A percentile compares a stretch with the other conserved stretches of the same genome.
These are phyloP conservation scores for Fusarium nodosum DNA, from an alignment of 2,329 filamentous ascomycete species.

Conservation along the genomic window DNA sequence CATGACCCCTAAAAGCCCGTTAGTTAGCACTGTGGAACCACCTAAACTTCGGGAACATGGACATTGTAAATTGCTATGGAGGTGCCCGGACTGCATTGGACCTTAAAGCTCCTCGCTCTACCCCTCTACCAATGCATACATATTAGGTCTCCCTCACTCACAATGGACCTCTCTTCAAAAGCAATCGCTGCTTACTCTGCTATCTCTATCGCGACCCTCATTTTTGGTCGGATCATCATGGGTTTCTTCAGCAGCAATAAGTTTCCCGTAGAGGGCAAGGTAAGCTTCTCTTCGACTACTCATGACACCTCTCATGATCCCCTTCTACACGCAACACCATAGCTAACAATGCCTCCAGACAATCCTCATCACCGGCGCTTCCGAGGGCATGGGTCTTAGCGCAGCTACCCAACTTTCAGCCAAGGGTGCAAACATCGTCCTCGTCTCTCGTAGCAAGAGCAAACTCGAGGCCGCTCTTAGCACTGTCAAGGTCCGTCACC, in stretches of 20 bases:
- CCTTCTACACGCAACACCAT: slow-evolving; percentile 28
- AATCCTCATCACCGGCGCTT: slow-evolving; percentile 88
- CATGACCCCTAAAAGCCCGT: not conserved
- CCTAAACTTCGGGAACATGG: not conserved
- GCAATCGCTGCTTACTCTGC: slow-evolving; percentile 21
- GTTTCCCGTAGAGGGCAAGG: slow-evolving; percentile 87
- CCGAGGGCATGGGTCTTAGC: slow-evolving; percentile 89
- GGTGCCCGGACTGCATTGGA: not conserved
- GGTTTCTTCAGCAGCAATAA: slow-evolving; percentile 78
- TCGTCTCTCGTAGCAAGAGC: slow-evolving; percentile 81
- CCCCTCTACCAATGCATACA: slow-evolving; percentile 20
- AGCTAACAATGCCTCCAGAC: slow-evolving; percentile 68
- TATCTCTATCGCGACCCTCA: slow-evolving; percentile 34
- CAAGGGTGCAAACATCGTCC: slow-evolving; percentile 88
- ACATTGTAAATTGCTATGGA: slow-evolving; percentile 4
- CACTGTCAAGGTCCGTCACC: slow-evolving; percentile 70
- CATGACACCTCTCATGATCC: slow-evolving; percentile 27
- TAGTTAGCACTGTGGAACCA: not conserved
- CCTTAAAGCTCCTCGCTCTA: slow-evolving; percentile 13
- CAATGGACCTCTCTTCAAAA: slow-evolving; percentile 42
- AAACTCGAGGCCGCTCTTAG: slow-evolving; percentile 81
- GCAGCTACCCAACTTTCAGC: slow-evolving; percentile 79
- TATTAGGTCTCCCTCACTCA: slow-evolving; percentile 11
- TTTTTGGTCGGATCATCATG: slow-evolving; percentile 65
- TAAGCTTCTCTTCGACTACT: slow-evolving; percentile 56